Conservation (phyloP, 2,329 filamentous ascomycete species). For the Epichloe sp. region DNA sequence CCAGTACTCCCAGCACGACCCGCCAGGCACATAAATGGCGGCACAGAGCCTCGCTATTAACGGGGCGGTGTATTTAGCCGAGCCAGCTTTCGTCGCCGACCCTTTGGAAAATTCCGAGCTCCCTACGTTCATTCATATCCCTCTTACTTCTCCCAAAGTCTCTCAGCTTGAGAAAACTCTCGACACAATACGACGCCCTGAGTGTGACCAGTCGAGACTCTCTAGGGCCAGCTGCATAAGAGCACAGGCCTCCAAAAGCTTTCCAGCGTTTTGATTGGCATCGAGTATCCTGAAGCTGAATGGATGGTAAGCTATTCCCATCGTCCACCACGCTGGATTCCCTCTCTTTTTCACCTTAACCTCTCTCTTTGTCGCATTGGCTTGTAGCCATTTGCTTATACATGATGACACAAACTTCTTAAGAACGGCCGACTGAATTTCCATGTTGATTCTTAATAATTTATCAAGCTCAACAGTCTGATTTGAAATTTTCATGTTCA, state of each 20-base stretch:
- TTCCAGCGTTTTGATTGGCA: background rate
- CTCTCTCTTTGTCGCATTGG: slow-evolving; percentile 6
- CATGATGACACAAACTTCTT: slow-evolving; percentile 45
- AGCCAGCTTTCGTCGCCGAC: background rate
- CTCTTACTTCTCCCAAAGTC: background rate
- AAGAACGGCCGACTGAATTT: slow-evolving; percentile 56
- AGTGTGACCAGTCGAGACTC: background rate
- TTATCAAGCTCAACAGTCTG: slow-evolving; percentile 56
- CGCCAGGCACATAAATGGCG: slow-evolving; percentile 16
- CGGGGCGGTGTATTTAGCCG: slow-evolving; percentile 6
- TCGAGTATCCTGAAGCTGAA: background rate
- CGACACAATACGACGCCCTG: background rate
- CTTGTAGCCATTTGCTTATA: background rate
- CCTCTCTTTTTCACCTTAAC: no score
- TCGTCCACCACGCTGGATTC: background rate
- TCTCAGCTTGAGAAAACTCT: background rate
- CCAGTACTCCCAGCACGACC: slow-evolving; percentile 10
- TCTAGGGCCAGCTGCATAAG: no score
- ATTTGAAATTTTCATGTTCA: slow-evolving; percentile 13
- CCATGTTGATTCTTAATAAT: slow-evolving; percentile 40
- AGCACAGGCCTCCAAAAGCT: no score
- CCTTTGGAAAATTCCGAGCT: slow-evolving; percentile 1
- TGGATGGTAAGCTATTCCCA: slow-evolving; percentile 2
- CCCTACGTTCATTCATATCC: background rate
- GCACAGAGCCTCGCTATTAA: slow-evolving; percentile 12